These are phyloP conservation scores for Sugiyamaella japonica DNA, from an alignment of 1,139 yeast species.

Conservation along the genomic window DNA sequence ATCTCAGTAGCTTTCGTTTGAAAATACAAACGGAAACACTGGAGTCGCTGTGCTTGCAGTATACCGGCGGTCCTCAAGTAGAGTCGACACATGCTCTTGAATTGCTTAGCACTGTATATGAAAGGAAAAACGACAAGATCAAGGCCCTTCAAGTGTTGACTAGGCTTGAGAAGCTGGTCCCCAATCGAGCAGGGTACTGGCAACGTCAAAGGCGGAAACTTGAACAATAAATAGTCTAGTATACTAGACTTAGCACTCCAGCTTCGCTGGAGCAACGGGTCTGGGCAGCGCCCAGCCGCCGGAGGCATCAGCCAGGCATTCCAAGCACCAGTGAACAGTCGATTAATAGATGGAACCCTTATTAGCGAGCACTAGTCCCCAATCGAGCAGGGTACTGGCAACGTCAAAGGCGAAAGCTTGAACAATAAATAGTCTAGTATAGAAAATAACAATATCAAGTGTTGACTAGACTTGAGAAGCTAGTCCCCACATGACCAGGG, in stretches of 20 bases:
- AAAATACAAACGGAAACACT: conserved; percentile 41
- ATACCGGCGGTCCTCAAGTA: conserved; percentile 42
- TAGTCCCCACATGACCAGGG: conserved; percentile 66
- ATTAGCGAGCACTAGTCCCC: too few relatives aligned
- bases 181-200: conserved; percentile 74
- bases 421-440: too few relatives aligned
- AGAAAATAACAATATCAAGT: too few relatives aligned
- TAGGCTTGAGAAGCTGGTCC: conserved; percentile 58
- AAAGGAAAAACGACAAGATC: conserved; percentile 34
- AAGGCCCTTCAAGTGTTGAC: conserved; percentile 50
- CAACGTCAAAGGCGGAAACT: conserved; percentile 8
- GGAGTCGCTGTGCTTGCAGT: conserved; percentile 48
- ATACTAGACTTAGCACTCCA: too few relatives aligned
- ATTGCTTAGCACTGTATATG: conserved; percentile 54
- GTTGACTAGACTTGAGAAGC: conserved; percentile 52
- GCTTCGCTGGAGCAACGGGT: too few relatives aligned
- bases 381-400: conserved; percentile 70
- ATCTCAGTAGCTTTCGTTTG: too few relatives aligned
- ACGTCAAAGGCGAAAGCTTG: too few relatives aligned
- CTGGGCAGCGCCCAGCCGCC: too few relatives aligned
- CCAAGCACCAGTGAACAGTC: too few relatives aligned
- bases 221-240: too few relatives aligned
- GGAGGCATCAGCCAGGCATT: too few relatives aligned
- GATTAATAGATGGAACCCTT: too few relatives aligned
- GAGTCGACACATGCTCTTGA: conserved; percentile 70